Base-by-base conservation (phyloP, 192 early-diverging fungal species). In the Coemansia sp. region DNA sequence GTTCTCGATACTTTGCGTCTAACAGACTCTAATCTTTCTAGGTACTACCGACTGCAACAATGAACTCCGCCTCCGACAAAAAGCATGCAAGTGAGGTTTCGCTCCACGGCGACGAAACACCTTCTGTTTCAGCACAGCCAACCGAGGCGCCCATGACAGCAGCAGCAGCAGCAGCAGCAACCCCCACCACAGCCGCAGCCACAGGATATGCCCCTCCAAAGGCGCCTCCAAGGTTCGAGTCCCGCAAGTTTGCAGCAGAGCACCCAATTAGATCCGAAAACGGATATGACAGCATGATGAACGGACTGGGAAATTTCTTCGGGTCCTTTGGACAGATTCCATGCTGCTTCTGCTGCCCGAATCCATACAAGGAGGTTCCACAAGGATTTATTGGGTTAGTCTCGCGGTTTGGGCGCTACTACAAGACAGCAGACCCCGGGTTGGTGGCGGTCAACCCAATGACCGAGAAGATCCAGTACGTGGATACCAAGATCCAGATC, bases 401-500 rank as follows among this genome's bases (percentile, higher is more conserved):
- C 2, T 74, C 75, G 22, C 78, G 78, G 17, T 86, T 79, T 54
- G 85, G 85, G 1, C 66, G 74, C n/a, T 86, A 80, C 63, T 86
- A 86, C 73, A 86, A 84, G 64, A 80, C 83, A 17, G 86, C 80
- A 0, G 87, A 88, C 55, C 86, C 87, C 1, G 87, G 87, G 0
- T 62, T 88, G 0, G 74, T 86, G n/a, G 71, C 71, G 17, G 76
- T 88, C 14, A 86, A 86, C 61, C 77, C 78, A 11, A 17, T 78
- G 57, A 83, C 80, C 4, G 85, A 86, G 58, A 63, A 42, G 4
- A 39, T 84, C 49, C 41, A 42, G 5, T 73, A 68, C 40, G 77
- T 88, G 14, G 87, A 91, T 65, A 88, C 88, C 48, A 88, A 85
- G 64, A 84, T 92, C 10, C 85, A 89, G 65, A 86, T 92, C 16